Base-by-base conservation (phyloP, 805 yeast genomes). In the Candida maesae region DNA sequence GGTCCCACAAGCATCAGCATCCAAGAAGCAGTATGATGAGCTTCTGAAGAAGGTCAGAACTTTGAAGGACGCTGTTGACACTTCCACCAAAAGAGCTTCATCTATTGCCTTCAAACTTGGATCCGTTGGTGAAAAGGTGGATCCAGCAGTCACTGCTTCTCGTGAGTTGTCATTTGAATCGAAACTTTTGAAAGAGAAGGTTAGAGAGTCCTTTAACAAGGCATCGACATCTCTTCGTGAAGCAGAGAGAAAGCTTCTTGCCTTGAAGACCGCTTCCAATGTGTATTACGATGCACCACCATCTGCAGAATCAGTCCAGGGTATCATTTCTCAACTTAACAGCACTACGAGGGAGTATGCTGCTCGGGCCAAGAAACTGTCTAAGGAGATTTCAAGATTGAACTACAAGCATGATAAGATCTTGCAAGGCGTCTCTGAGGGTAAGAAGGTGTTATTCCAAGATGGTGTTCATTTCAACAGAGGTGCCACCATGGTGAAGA, bases 121-220 rank as follows among this genome's bases (percentile, higher is more conserved):
- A 6, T 14, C 47, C 3, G 2, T 51, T 9, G 50, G 47, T 19
- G 35, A 25, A 3, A 15, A 32, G 2, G 17, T 32, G 4, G 47
- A 50, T 26, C 38, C 45, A 17, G 18, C 36, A 2, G 19, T 49
- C 5, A n/a, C 36, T 6, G 40, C 45, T 3, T 33, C 46, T 16
- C 38, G 56, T 17, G 54, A 45, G 7, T 34, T 56, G 14, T 44
- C 58, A 18, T 47, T 48, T 33, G 59, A 55, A 6, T 17, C 45
- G 1, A 33, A 36, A 8, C 3, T 46, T 16, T 13, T 53, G 14
- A 57, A 49, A 38, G 42, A 39, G 7, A 42, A 44, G 15, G 36
- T 55, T 3, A 51, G 60, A 42, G 37, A 42, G 11, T 37, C 46
- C 0, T 39, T 28, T 33, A 14, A 29, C 7, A 32, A 34, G 16